Conservation (phyloP, 208 protist genomes). For the Porcisia deanei region DNA sequence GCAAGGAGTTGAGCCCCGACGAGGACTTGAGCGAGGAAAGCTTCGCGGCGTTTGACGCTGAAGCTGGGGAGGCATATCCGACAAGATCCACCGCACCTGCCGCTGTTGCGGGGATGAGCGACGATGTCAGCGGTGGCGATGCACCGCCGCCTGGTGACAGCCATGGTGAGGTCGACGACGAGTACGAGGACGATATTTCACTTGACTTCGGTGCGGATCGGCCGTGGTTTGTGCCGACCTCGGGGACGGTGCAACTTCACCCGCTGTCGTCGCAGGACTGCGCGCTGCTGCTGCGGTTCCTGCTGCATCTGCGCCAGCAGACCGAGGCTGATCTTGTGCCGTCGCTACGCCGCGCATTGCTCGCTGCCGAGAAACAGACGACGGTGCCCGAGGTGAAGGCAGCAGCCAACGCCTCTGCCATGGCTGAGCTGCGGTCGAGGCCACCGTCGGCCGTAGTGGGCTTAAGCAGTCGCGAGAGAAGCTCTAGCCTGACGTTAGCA, state of each 20-base stretch:
- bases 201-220: constrained; percentile 12
- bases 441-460: background rate
- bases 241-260: constrained; percentile 52
- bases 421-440: background rate
- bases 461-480: background rate
- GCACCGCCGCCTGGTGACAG: background rate
- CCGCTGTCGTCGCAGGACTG: constrained; percentile 49
- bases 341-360: constrained; percentile 31
- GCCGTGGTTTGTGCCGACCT: constrained; percentile 67
- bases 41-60: constrained; percentile 28
- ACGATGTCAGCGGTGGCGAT: background rate
- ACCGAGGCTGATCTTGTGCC: constrained; percentile 38
- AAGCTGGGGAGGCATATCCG: background rate
- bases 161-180: constrained; percentile 1
- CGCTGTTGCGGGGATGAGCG: background rate
- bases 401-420: background rate
- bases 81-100: background rate
- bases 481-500: constrained; percentile 34
- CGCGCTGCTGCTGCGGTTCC: constrained; percentile 51
- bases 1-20: constrained; percentile 24
- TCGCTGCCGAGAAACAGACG: constrained; percentile 11
- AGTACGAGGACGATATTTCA: constrained; percentile 15
- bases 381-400: background rate
- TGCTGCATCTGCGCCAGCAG: constrained; percentile 67
- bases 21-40: constrained; percentile 12